Evolutionary conservation across 768 basidiomycete species (phyloP), one percentile per base, ranked within the genome.

Genomic region (Boletus rufocinnamomeus): DNA sequence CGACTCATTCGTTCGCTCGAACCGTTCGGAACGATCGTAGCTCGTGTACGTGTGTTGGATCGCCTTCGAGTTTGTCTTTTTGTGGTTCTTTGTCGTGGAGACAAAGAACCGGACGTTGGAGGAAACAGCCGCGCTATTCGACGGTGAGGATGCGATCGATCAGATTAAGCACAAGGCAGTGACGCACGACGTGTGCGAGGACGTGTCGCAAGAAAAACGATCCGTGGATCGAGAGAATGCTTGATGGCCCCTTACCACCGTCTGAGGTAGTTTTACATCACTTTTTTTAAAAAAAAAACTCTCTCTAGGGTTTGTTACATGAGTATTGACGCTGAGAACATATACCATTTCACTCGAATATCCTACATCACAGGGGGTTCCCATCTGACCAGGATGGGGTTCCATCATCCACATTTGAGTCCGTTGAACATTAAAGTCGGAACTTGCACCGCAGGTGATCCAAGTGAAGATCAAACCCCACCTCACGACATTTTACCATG

Each of bases 41-140:
- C 37, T 66, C 10, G 66, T 66, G 37, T 67, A 67, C 9, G 66
- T 68, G 45, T 63, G 55, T 38, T 68, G 66, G 66, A 57, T 65
- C 43, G 56, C 47, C 11, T 59, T 8, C 30, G 58, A 62, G 30
- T 51, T 67, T 28, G 53, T 58, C 44, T 60, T 50, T 32, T 44
- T 59, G 38, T 61, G 52, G 66, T 54, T 57, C 25, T 58, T 50
- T 23, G 21, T 69, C n/a, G 52, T 63, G 49, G 67, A 67, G 52
- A 66, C 66, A 6, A 69, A 63, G 61, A 17, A 69, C 47, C 56
- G 82, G 41, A 89, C 88, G 3, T 76, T 89, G 34, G 89, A 91
- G 69, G 89, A 91, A 69, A 90, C 88, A 0, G 83, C 88, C 0
- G 82, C 81, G 6, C 72, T 90, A 10, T 91, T 90, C 54, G 89